These are phyloP conservation scores for Clavispora phyllophila DNA, from an alignment of 805 yeast species.

Conservation along the genomic window DNA sequence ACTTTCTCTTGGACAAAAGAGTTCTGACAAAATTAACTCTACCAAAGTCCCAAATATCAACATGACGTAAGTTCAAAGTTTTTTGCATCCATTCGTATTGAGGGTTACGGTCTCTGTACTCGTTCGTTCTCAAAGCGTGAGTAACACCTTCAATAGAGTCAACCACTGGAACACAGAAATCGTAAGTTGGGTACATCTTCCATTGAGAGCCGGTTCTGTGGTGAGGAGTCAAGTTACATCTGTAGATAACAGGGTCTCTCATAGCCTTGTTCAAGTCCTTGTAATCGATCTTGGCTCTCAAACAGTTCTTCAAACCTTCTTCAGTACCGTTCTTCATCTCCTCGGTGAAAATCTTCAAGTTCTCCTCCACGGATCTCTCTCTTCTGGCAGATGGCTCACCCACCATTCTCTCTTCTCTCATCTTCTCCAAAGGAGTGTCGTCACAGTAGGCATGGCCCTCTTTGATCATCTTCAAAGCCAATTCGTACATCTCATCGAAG, in stretches of 20 bases:
- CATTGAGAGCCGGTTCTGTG: slow-evolving; percentile 90
- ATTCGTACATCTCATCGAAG: slow-evolving; percentile 85
- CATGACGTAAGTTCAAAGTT: slow-evolving; percentile 79
- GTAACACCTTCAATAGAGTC: slow-evolving; percentile 97
- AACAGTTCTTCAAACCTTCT: slow-evolving; percentile 84
- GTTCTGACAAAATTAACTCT: slow-evolving; percentile 97
- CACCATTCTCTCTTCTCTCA: slow-evolving; percentile 99
- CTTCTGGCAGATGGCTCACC: slow-evolving; percentile 92
- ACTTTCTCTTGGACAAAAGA: slow-evolving; percentile 89
- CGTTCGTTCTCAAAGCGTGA: slow-evolving; percentile 95
- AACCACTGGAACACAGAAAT: slow-evolving; percentile 96
- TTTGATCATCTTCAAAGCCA: slow-evolving; percentile 80
- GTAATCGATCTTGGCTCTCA: slow-evolving; percentile 95
- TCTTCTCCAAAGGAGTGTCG: slow-evolving; percentile 87
- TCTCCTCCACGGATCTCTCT: slow-evolving; percentile 90
- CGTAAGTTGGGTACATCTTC: slow-evolving; percentile 98
- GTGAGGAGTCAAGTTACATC: slow-evolving; percentile 96
- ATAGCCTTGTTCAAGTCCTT: slow-evolving; percentile 88
- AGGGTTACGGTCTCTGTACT: slow-evolving; percentile 97
- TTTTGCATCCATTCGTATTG: slow-evolving; percentile 96
- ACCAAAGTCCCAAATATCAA: slow-evolving; percentile 96
- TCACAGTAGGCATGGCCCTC: slow-evolving; percentile 97
- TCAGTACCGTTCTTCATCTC: slow-evolving; percentile 95
- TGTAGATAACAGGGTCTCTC: slow-evolving; percentile 97
- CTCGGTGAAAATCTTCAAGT: slow-evolving; percentile 74